Evolutionary conservation across 139 green algal species (phyloP).

Genomic region (Chlorella sp.): DNA sequence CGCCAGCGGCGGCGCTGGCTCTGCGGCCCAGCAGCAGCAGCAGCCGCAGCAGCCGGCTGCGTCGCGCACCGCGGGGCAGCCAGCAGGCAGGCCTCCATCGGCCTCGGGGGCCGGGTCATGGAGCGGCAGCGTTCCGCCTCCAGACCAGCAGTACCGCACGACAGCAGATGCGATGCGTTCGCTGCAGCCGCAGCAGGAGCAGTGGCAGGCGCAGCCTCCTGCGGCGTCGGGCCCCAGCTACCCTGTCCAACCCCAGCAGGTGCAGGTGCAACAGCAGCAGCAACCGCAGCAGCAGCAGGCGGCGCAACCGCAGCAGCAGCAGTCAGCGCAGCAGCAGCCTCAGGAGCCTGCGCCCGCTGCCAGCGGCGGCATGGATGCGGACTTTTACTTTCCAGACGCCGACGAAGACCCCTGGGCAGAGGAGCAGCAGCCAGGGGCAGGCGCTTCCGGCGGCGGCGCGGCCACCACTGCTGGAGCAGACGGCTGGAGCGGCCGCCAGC

Average conservation of each 20-base stretch:
- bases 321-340: not conserved
- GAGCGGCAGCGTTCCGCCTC: not conserved
- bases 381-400: conserved; percentile 6
- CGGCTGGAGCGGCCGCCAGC: not conserved
- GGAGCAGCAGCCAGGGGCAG: not conserved
- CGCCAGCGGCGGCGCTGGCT: not conserved
- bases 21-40: not conserved
- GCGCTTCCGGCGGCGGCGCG: not conserved
- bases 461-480: not conserved
- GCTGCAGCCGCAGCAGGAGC: conserved; percentile 5
- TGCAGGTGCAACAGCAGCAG: conserved; percentile 4
- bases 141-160: not conserved
- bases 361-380: not conserved
- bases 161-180: not conserved
- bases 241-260: conserved; percentile 16
- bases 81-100: not conserved
- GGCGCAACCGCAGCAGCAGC: not conserved
- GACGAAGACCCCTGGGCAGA: not conserved
- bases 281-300: not conserved
- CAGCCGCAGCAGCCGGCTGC: not conserved
- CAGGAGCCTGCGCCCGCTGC: no score
- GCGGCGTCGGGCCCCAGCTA: no score
- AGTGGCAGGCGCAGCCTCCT: not conserved
- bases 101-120: not conserved
- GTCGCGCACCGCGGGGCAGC: not conserved